Evolutionary conservation across 371 early-diverging fungal species (phyloP), one percentile per base, ranked within the genome.

Genomic region (Saksenaea vasiformis): DNA sequence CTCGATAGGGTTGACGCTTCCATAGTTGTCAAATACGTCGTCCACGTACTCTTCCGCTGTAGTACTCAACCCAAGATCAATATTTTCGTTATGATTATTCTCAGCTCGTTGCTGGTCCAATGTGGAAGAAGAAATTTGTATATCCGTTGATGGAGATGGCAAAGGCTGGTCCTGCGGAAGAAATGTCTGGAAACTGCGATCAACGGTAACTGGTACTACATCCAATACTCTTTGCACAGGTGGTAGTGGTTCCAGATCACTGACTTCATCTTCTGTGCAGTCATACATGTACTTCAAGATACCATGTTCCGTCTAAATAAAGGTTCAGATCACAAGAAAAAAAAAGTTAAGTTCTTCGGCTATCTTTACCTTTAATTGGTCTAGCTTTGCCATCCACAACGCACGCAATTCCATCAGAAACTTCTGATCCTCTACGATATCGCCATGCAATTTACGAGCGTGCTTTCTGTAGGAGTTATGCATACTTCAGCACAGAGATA

Each of bases 311-410:
- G 14, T 54, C 55, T 38, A 22, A 55, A 37, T 2, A 60, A 55
- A 2, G 15, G 22, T 47, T 17, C 5, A n/a, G 3, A 39, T 39
- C 2, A 3, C n/a, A 14, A 5, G n/a, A 11, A 11, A 11, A 39
- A 11, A 39, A 2, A 11, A 39, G 5, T 5, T n/a, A 11, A 39
- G 39, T 39, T n/a, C n/a, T n/a, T n/a, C n/a, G n/a, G n/a, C n/a
- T n/a, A n/a, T n/a, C 1, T 34, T 43, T 28, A 62, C 62, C 62
- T 62, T 43, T 13, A 62, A 54, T 17, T 62, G 55, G 8, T 54
- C 55, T n/a, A 62, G 39, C 24, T 62, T 62, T 15, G 36, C 26
- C 28, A 38, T 37, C 62, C 62, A 62, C 3, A 54, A 10, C 2
- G 31, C 27, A 11, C 39, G 62, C 38, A 62, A 19, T 17, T 54